Conservation (phyloP, 2,329 filamentous ascomycete species). For the Cercospora zeina region DNA sequence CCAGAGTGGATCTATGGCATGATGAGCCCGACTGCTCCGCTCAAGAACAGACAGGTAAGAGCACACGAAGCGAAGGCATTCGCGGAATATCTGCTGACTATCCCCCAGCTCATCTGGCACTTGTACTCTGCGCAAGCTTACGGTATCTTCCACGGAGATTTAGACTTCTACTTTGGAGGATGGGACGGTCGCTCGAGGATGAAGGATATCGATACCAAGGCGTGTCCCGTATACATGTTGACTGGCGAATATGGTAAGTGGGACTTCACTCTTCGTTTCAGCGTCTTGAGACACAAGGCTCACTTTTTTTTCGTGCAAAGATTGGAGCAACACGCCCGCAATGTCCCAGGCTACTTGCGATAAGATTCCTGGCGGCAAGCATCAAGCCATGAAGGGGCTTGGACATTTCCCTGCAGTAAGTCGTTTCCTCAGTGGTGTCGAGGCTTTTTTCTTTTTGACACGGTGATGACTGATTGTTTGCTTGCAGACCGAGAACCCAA, state of each 20-base stretch:
- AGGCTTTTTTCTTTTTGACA: background rate
- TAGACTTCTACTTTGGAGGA: constrained; percentile 55
- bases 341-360: constrained; percentile 51
- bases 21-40: constrained; percentile 51
- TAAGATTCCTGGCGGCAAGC: constrained; percentile 50
- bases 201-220: constrained; percentile 49
- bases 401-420: constrained; percentile 49
- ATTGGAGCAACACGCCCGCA: constrained; percentile 51
- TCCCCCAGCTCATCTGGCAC: constrained; percentile 53
- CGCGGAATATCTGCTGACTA: constrained; percentile 34
- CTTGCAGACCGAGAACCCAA: constrained; percentile 43
- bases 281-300: background rate
- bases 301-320: constrained; percentile 21
- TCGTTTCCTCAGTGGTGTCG: background rate
- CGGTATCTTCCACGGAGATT: constrained; percentile 54
- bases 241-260: constrained; percentile 48
- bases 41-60: constrained; percentile 40
- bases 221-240: constrained; percentile 54
- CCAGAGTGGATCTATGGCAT: constrained; percentile 54
- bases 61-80: constrained; percentile 42
- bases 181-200: constrained; percentile 51
- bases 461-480: background rate
- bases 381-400: constrained; percentile 49
- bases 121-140: constrained; percentile 53
- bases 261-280: background rate